A percentile compares a stretch with the other conserved stretches of the same genome.
Conservation (phyloP, 495 filamentous ascomycete genomes). For the Aspergillus biplanus region DNA sequence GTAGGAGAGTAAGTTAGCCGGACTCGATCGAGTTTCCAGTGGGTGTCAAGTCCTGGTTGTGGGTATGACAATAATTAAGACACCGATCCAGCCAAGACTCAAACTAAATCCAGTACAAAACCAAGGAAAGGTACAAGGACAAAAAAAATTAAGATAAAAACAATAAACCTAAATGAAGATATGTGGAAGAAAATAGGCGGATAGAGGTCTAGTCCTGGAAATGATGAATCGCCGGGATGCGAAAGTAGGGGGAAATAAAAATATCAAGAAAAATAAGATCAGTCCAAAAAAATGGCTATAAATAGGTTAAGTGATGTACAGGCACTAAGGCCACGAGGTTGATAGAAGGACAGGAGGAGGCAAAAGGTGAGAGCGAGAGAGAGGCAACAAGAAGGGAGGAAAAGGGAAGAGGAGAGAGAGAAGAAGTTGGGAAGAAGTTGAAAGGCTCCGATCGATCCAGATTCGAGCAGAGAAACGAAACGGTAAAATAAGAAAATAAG, state of each 20-base stretch:
- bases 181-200: constrained; percentile 1
- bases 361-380: constrained; percentile 7
- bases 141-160: constrained; percentile 18
- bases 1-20: constrained; percentile 16
- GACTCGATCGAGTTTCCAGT: constrained; percentile 27
- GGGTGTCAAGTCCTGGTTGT: constrained; percentile 25
- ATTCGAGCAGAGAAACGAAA: constrained; percentile 3
- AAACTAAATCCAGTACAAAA: constrained; percentile 23
- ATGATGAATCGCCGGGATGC: constrained; percentile 21
- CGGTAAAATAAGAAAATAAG: constrained; percentile 1
- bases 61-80: constrained; percentile 32
- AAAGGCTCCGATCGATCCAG: constrained; percentile 17
- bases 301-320: constrained; percentile 24
- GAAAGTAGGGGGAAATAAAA: constrained; percentile 17
- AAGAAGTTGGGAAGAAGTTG: constrained; percentile 12
- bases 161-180: constrained; percentile 10
- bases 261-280: constrained; percentile 21
- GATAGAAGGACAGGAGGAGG: constrained; percentile 2
- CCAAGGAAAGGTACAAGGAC: constrained; percentile 11
- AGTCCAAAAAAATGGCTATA: constrained; percentile 18
- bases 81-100: constrained; percentile 29
- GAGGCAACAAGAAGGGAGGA: constrained; percentile 2
- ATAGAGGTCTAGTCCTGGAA: constrained; percentile 2
- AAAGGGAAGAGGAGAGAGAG: constrained; percentile 6
- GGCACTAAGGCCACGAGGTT: constrained; percentile 23